These are phyloP conservation scores for Oxyria digyna DNA, from an alignment of 148 eudicot genomes.

Conservation along the genomic window DNA sequence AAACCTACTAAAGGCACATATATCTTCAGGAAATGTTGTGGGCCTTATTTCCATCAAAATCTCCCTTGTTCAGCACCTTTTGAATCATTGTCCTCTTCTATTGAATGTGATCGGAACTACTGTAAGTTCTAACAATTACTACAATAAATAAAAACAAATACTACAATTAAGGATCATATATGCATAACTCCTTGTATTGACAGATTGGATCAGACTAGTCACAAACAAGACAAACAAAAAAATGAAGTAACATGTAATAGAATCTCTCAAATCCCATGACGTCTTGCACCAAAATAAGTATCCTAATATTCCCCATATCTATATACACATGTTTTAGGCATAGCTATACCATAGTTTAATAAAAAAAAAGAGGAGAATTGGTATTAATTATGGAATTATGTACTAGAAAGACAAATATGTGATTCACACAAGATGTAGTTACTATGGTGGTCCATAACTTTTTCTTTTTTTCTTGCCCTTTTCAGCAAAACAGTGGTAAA, in stretches of 20 bases:
- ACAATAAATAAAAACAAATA: background rate
- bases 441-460: background rate
- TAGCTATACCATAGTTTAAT: background rate
- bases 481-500: background rate
- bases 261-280: background rate
- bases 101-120: background rate
- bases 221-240: too few relatives aligned
- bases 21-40: background rate
- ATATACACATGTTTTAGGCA: background rate
- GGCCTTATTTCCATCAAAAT: background rate
- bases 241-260: too few relatives aligned
- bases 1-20: background rate
- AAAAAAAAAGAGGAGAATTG: background rate
- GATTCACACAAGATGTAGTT: background rate
- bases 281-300: background rate
- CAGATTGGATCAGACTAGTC: too few relatives aligned
- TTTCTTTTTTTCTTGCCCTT: background rate
- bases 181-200: too few relatives aligned
- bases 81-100: background rate
- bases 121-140: background rate
- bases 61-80: background rate
- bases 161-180: background rate
- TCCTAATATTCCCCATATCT: background rate
- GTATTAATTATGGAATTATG: background rate
- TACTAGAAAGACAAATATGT: background rate